Base-by-base conservation (phyloP, 257 asterid genomes). In the Verbena officinalis region DNA sequence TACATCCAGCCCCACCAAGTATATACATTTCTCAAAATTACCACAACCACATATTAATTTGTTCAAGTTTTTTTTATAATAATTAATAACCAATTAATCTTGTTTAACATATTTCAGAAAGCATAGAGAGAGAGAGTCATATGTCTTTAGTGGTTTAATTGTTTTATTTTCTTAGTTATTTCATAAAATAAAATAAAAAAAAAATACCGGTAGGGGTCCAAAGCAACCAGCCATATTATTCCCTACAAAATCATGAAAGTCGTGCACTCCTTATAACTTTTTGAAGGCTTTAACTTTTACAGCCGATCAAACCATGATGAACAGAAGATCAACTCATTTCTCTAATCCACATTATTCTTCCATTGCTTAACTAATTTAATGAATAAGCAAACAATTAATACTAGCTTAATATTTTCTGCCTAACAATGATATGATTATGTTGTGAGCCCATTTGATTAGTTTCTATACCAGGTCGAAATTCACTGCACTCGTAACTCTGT, bases 231-330 rank as follows among this genome's bases (percentile, higher is more conserved):
- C 39, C 52, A 51, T n/a, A 30, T 39, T 52, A 48, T 70, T 77
- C 46, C 71, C 64, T 27, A 43, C 13, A 59, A 75, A 36, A 80
- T 80, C 46, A 77, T 81, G 83, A 81, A 65, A 71, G 77, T 77
- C 68, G 42, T 40, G 73, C 82, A 67, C 76, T 74, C 80, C 68
- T 49, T 9, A 36, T 22, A 21, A 17, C 69, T 60, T 62, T 69
- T 50, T 4, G 12, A 30, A 40, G 65, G 54, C 74, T 73, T 73
- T 59, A 59, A 56, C 80, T 72, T 81, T 81, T 71, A 77, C 83
- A 81, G 78, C 81, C 67, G 64, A 81, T 72, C 75, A 68, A 63
- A 66, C 69, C 34, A 80, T 77, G 72, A 77, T 73, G 74, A 69
- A 70, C 39, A 69, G 22, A 57, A 75, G 27, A n/a, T 61, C 34